Percentiles rank a stretch among this genome's conserved stretches.
Evolutionary conservation across 306 rosid species (phyloP).

Genomic region (Cyclanthera cordifolia): DNA sequence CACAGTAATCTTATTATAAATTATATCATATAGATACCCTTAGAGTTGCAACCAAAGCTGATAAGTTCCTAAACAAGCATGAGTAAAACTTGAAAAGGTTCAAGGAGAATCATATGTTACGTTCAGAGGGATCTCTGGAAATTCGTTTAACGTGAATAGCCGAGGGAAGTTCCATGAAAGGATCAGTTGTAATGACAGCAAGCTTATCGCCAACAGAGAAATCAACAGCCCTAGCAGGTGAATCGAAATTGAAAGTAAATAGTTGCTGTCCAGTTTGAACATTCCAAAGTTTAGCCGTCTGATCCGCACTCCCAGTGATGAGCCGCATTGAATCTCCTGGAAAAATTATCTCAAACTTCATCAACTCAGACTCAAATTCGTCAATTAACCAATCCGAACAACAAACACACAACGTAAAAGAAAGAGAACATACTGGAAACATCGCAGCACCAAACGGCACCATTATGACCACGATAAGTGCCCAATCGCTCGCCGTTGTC

Average conservation of each 20-base stretch:
- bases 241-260: conserved; percentile 33
- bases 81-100: no score
- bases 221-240: conserved; percentile 14
- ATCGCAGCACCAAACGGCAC: conserved; percentile 95
- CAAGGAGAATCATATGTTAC: not conserved
- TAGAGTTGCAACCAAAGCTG: no score
- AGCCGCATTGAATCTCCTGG: conserved; percentile 52
- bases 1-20: not conserved
- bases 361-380: not conserved
- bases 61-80: no score
- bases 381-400: not conserved
- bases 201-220: conserved; percentile 37
- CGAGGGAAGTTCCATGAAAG: conserved; percentile 15
- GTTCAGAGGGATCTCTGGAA: conserved; percentile 31
- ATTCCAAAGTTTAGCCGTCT: conserved; percentile 64
- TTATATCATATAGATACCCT: no score
- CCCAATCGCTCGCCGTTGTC: conserved; percentile 94
- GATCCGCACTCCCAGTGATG: conserved; percentile 82
- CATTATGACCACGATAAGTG: conserved; percentile 83
- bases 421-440: conserved; percentile 42
- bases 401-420: not conserved
- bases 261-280: conserved; percentile 72
- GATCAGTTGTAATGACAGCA: conserved; percentile 17
- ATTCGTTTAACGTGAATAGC: conserved; percentile 20
- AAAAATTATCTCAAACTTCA: no score